phyloP scores from a whole-genome alignment of 129 eudicot genomes.

The Silybum marianum region DNA sequence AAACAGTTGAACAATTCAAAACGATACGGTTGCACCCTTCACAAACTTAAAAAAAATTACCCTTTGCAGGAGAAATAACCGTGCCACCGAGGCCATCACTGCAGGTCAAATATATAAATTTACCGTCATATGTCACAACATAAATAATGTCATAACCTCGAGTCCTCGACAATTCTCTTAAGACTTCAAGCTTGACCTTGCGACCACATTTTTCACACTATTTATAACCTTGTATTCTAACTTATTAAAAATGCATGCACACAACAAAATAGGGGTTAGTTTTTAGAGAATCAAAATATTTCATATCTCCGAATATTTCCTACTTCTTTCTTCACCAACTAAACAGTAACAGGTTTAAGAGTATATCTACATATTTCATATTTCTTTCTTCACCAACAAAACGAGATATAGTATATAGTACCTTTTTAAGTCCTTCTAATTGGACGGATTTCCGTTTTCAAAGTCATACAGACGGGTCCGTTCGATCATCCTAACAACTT shows the following conservation, averaged over 20 bases:
- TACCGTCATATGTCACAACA: too few species aligned
- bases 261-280: not conserved
- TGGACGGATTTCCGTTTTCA: conserved; percentile 56
- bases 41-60: too few species aligned
- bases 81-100: too few species aligned
- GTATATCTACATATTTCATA: not conserved
- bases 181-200: too few species aligned
- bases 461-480: conserved; percentile 49
- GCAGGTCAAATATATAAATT: too few species aligned
- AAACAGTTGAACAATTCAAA: too few species aligned
- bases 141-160: too few species aligned
- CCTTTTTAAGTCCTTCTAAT: conserved; percentile 36
- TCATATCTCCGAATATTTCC: not conserved
- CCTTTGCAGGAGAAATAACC: too few species aligned
- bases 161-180: too few species aligned
- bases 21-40: too few species aligned
- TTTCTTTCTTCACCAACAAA: not conserved
- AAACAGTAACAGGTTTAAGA: not conserved
- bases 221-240: too few species aligned
- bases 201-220: too few species aligned
- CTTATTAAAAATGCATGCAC: not conserved
- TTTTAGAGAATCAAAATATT: not conserved
- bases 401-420: not conserved
- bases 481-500: conserved; percentile 62
- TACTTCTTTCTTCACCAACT: not conserved